These are phyloP conservation scores for Durusdinium trenchii DNA, from an alignment of 73 alveolate species.

Conservation along the genomic window DNA sequence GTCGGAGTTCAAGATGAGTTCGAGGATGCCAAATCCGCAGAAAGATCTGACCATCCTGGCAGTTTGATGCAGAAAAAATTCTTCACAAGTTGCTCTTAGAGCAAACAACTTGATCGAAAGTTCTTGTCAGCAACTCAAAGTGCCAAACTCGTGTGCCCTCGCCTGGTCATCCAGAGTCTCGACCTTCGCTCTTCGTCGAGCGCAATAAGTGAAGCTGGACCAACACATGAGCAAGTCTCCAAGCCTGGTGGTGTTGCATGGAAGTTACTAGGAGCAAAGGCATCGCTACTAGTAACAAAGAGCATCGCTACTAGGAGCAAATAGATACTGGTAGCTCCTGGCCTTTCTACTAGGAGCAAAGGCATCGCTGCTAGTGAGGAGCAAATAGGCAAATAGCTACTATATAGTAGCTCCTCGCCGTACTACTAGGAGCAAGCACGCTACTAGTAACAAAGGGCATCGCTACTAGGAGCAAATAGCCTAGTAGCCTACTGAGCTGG, in stretches of 20 bases:
- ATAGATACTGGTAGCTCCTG: no score
- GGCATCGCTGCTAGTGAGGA: no score
- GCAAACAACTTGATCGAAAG: not conserved
- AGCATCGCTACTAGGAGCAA: no score
- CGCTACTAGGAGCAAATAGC: no score
- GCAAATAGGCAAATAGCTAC: no score
- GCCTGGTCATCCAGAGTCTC: constrained; percentile 81
- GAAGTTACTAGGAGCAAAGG: no score
- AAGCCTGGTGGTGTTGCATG: not conserved
- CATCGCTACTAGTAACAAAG: no score
- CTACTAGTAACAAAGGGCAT: no score
- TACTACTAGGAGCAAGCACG: no score
- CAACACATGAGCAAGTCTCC: not conserved
- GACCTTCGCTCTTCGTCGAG: not conserved
- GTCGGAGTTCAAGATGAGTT: constrained; percentile 59
- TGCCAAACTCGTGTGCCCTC: not conserved
- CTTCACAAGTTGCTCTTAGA: not conserved
- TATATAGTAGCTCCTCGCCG: no score
- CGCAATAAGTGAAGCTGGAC: not conserved
- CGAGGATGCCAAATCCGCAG: constrained; percentile 81
- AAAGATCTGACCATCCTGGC: constrained; percentile 41
- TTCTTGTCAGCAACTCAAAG: not conserved
- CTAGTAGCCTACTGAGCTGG: no score
- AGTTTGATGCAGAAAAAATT: no score
- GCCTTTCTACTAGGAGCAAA: not conserved